phyloP scores from a whole-genome alignment of 116 monocot genomes.

The Phalaenopsis hybrid region DNA sequence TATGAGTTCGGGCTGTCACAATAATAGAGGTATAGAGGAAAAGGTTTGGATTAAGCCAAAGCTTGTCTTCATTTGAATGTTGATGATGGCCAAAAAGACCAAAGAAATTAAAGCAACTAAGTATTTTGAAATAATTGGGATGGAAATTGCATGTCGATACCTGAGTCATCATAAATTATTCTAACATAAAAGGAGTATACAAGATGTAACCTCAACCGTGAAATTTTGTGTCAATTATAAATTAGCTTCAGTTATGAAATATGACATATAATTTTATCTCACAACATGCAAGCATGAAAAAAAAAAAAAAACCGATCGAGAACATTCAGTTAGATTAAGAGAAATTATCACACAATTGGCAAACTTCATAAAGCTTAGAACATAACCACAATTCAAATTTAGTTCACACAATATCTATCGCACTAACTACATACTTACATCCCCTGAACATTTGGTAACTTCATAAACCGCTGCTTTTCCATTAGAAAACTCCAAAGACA shows the following conservation, averaged over 20 bases:
- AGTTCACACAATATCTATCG: background rate
- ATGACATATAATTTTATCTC: background rate
- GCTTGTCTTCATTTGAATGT: no score
- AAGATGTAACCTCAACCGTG: background rate
- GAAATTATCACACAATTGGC: background rate
- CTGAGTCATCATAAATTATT: background rate
- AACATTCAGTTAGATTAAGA: background rate
- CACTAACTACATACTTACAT: slow-evolving; percentile 48
- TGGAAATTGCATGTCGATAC: no score
- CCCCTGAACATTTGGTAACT: slow-evolving; percentile 80
- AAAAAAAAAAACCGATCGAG: background rate
- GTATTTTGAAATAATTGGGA: no score
- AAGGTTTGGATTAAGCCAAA: no score
- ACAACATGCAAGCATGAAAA: background rate
- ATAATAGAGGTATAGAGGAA: no score
- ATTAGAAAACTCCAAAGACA: slow-evolving; percentile 52
- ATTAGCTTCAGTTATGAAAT: background rate
- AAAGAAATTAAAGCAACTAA: no score
- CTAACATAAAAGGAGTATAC: background rate
- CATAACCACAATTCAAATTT: background rate
- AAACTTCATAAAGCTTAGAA: background rate
- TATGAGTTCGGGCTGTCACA: no score
- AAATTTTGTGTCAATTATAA: background rate
- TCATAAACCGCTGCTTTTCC: slow-evolving; percentile 66
- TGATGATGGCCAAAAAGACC: no score